Base-by-base conservation (phyloP, 1,284 basidiomycete species). In the Athelia sp. region DNA sequence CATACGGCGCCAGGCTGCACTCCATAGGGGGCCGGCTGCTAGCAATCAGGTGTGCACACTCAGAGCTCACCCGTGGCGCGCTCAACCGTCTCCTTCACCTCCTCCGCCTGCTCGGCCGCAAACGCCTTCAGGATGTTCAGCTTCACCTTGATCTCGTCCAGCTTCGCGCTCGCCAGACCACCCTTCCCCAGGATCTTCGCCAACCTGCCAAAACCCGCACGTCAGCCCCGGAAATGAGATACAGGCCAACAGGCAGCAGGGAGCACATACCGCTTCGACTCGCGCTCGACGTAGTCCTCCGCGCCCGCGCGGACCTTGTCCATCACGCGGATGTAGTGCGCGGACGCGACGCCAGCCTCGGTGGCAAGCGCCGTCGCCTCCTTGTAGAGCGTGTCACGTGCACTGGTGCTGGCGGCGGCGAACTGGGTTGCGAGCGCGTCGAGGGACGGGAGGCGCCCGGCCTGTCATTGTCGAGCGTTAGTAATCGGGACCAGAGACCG, bases 101-200 rank as follows among this genome's bases (percentile, higher is more conserved):
- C 72, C 54, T 71, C 71, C 31, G 64, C 67, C 63, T 80, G 79
- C 56, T 79, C 68, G 47, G 70, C 71, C 19, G 74, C 71, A 62
- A 97, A 96, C 0, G 90, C 81, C 9, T 73, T 67, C 49, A 97
- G 81, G 57, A 97, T 81, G 72, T 98, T 98, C 47, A 80, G 78
- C 75, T 95, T 96, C 67, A 90, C 81, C 71, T 93, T 90, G 61
- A 98, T 84, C 73, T 98, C 93, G 66, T 99, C 96, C 42, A 95
- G 72, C 72, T 98, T 98, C 47, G 76, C 69, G 0, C 80, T 75
- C 3, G 87, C 76, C 36, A 98, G 72, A 32, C 76, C 83, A 50
- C 83, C 79, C 72, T 92, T 93, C 62, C 74, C 71, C 51, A 94
- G 74, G 59, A 93, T 86, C 55, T 75, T 76, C 48, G 72, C 70